Base-by-base conservation (phyloP, 2,329 filamentous ascomycete species). In the Lizonia empirigonia region DNA sequence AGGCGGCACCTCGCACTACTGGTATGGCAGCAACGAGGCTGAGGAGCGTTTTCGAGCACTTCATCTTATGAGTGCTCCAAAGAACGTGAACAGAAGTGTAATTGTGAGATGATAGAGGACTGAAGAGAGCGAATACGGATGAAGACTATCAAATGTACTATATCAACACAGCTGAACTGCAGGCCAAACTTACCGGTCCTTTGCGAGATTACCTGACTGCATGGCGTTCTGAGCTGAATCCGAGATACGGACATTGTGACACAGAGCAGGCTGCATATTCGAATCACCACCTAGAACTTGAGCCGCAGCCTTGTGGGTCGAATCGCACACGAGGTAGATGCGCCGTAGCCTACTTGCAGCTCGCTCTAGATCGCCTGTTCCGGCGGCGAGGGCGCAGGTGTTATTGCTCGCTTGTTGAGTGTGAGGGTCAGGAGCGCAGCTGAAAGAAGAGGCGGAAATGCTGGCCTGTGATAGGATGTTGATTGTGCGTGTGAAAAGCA, bases 1-100 rank as follows among this genome's bases (percentile, higher is more conserved):
- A 69, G 9, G 59, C 60, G 15, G 65, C 34, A 24, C 56, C 58
- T 37, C 53, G 50, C 7, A 38, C 60, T 4, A 36, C 41, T 12
- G 64, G 60, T 10, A 66, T 33, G 4, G 51, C 51, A 40, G 59
- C 56, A 24, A 58, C 30, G 2, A 52, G 37, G 55, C 52, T 44
- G 41, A 62, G 7, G 9, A 64, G 15, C 20, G 19, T 29, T 15
- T 9, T n/a, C 7, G 23, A 45, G 27, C 24, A 20, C 44, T 40
- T 54, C 58, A 60, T 60, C 8, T 27, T 27, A 12, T 30, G 34
- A 10, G 24, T 7, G 10, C 8, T 20, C 19, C 16, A 15, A 6
- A 24, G 20, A n/a, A 19, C 12, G 2, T 10, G 32, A 20, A 19
- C 10, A 20, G 8, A 19, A n/a, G 3, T 30, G 2, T 16, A 7